Base-by-base conservation (phyloP, 2,329 filamentous ascomycete genomes). In the Zarea fungicola region DNA sequence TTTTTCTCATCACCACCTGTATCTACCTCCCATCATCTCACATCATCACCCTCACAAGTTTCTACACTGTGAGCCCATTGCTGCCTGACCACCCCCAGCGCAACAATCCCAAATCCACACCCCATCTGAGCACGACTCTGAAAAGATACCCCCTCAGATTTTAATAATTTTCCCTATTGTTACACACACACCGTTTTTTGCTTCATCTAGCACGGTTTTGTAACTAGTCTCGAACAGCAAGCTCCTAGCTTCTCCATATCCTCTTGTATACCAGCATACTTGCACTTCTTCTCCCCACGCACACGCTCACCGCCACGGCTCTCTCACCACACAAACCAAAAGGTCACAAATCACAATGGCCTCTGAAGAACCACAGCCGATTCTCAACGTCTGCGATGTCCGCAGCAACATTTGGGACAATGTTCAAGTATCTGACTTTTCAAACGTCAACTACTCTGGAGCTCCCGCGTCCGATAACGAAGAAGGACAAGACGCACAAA, bases 331-430 rank as follows among this genome's bases (percentile, higher is more conserved):
- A 44, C 22, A 39, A 31, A n/a, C 40, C 41, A 31, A 41, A 21
- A n/a, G n/a, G n/a, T n/a, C n/a, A n/a, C 34, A 37, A 5, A 28
- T 34, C 44, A 42, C 14, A 21, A 51, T 51, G 49, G 39, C 49
- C 11, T 42, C 49, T 18, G 49, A 48, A 41, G 45, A 48, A 22
- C 45, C 32, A 35, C 36, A 41, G 9, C 49, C 37, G 28, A 39
- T 32, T 34, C 14, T 47, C 19, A n/a, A 32, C 19, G 22, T 29
- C 18, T 42, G 21, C 44, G 39, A 42, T 5, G 19, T 42, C 25
- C 42, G 49, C 18, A 47, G 11, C 19, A 47, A 43, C 28, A 31
- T 34, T 32, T 36, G 26, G 40, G 44, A 48, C 5, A 14, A 35
- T 21, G 19, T 51, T 23, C 39, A 43, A 34, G 32, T 34, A 22